Evolutionary conservation across 2,329 filamentous ascomycete genomes (phyloP).

Genomic region (Colletotrichum lini): DNA sequence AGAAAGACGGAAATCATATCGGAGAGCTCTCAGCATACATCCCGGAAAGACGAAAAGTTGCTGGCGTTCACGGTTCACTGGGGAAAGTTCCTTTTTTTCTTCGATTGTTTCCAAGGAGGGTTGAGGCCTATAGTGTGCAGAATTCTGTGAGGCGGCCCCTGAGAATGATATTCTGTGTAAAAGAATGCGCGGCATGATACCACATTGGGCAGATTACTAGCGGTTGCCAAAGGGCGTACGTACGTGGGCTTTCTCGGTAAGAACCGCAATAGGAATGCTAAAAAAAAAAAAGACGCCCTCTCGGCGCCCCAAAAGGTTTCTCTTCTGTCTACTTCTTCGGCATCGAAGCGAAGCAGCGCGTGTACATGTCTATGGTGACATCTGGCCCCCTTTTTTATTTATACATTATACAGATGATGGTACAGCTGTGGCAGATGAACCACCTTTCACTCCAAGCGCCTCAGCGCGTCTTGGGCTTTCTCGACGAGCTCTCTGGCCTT

Average conservation of each 20-base stretch:
- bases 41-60: no score
- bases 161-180: no score
- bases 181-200: no score
- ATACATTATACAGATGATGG: slow-evolving; percentile 42
- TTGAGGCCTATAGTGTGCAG: no score
- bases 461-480: slow-evolving; percentile 65
- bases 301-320: not conserved
- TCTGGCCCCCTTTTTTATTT: not conserved
- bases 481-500: slow-evolving; percentile 61
- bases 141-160: no score
- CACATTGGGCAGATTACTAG: no score
- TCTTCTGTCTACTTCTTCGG: not conserved
- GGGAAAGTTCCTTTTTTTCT: not conserved
- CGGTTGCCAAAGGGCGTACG: no score
- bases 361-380: slow-evolving; percentile 26
- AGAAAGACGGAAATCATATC: no score
- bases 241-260: not conserved
- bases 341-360: slow-evolving; percentile 3
- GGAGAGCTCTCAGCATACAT: not conserved
- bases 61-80: no score
- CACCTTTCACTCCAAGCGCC: slow-evolving; percentile 59
- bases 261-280: slow-evolving; percentile 9
- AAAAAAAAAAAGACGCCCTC: not conserved
- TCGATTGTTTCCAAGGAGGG: no score
- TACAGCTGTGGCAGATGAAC: slow-evolving; percentile 29